These are phyloP conservation scores for Paratinospora sagittata DNA, from an alignment of 164 flowering plant species.

Conservation along the genomic window DNA sequence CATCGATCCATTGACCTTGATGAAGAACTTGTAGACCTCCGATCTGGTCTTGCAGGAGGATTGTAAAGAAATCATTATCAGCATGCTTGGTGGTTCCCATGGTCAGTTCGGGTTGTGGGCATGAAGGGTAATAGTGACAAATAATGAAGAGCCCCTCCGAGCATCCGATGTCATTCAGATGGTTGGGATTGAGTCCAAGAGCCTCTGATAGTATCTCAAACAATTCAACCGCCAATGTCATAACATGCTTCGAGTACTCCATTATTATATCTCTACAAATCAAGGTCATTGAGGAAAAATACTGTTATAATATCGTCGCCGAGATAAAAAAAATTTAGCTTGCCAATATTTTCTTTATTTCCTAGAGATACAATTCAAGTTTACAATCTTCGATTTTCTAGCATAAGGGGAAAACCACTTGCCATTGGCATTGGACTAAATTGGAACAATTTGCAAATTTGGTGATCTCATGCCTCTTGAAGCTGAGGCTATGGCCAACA, in stretches of 20 bases:
- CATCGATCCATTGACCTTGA: conserved; percentile 23
- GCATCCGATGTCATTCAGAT: conserved; percentile 21
- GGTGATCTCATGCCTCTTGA: too few species aligned
- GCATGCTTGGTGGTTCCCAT: conserved; percentile 26
- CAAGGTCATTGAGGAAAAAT: neutral
- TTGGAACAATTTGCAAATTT: too few species aligned
- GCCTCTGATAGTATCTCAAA: conserved; percentile 30
- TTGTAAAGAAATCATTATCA: conserved; percentile 21
- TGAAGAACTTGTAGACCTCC: conserved; percentile 26
- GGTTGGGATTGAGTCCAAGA: conserved; percentile 24
- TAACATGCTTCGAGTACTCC: conserved; percentile 24
- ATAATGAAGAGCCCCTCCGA: conserved; percentile 7
- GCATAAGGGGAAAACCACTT: too few species aligned
- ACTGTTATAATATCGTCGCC: neutral
- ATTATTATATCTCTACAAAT: conserved; percentile 19
- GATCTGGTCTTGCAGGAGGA: conserved; percentile 25
- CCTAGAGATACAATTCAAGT: too few species aligned
- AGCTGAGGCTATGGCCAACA: too few species aligned
- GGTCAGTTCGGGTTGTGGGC: conserved; percentile 26
- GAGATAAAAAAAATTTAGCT: neutral
- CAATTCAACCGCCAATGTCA: conserved; percentile 13
- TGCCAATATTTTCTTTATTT: too few species aligned
- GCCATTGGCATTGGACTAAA: too few species aligned
- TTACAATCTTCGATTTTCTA: too few species aligned
- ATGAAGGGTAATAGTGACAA: conserved; percentile 19